Evolutionary conservation across 2,329 filamentous ascomycete species (phyloP), one percentile per base, ranked within the genome.

Genomic region (Arachnopeziza araneosa): DNA sequence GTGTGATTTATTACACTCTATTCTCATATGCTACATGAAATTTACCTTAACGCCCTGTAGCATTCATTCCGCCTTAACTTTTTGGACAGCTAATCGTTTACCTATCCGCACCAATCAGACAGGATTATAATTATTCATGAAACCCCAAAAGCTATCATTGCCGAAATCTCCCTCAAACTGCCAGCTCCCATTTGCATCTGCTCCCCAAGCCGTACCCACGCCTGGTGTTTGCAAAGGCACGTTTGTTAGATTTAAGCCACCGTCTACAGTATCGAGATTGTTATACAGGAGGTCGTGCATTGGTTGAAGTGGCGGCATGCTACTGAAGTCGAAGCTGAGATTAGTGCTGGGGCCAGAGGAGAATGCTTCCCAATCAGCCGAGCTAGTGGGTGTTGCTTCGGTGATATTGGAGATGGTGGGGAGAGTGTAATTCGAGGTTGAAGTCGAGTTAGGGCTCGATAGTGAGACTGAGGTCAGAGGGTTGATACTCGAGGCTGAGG

Each of bases 281-380:
- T 85, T 83, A 66, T 80, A 85, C 0, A 83, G 72, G 5, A 86
- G 72, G 64, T 86, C 83, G 22, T 79, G 78, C 60, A 80, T 83
- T 0, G 83, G 80, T 58, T 83, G 84, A 60, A 85, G 77, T 19
- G 82, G 81, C 63, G 80, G 77, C 60, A 86, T 76, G 12, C 74
- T 73, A 23, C 78, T 73, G 66, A 84, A 79, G 65, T 80, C 78
- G 5, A 56, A 57, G 55, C 60, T 64, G 36, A 19, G 3, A 44
- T 44, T 14, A 8, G 36, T 44, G 17, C 10, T 12, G 36, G 36
- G 17, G 12, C 36, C 36, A 19, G 36, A 44, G 6, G 36, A 44
- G 36, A 44, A 44, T 3, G 64, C 36, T 14, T 67, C 66, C 64
- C 65, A 67, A 6, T 62, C 32, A 1, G 60, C 22, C 4, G 60